Percentiles rank a stretch among this genome's conserved stretches.
phyloP scores from a whole-genome alignment of 345 rosid species.

The Murraya paniculata region DNA sequence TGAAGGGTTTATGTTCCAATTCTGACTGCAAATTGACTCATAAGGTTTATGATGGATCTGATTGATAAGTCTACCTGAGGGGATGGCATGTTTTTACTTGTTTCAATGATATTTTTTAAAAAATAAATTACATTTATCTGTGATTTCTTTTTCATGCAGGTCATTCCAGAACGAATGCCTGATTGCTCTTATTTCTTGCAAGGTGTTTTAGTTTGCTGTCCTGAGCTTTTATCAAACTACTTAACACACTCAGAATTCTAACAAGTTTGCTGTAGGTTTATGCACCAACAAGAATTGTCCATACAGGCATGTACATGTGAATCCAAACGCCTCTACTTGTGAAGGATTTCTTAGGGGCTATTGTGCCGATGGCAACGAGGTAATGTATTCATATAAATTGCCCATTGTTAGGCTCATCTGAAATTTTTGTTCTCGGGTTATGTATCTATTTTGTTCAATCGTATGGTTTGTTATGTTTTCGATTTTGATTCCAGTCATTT shows the following conservation, averaged over 20 bases:
- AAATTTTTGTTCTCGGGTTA: neutral
- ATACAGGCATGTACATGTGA: slow-evolving; percentile 91
- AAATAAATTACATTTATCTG: neutral
- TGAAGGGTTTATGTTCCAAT: slow-evolving; percentile 75
- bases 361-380: slow-evolving; percentile 92
- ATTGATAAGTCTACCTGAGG: slow-evolving; percentile 3
- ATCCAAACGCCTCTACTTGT: slow-evolving; percentile 74
- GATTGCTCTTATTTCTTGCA: slow-evolving; percentile 92
- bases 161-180: slow-evolving; percentile 98
- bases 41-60: slow-evolving; percentile 50
- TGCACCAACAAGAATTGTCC: slow-evolving; percentile 81
- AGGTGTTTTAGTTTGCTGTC: slow-evolving; percentile 42
- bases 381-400: slow-evolving; percentile 29
- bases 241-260: slow-evolving; percentile 9
- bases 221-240: slow-evolving; percentile 1
- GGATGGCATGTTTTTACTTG: slow-evolving; percentile 3
- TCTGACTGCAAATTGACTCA: slow-evolving; percentile 89
- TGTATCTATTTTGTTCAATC: neutral
- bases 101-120: neutral
- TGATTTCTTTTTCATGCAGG: slow-evolving; percentile 48
- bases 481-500: neutral
- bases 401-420: neutral
- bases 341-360: slow-evolving; percentile 89
- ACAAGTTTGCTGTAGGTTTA: slow-evolving; percentile 51
- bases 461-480: neutral